Evolutionary conservation across 257 asterid species (phyloP).

Genomic region (Solanum etuberosum): DNA sequence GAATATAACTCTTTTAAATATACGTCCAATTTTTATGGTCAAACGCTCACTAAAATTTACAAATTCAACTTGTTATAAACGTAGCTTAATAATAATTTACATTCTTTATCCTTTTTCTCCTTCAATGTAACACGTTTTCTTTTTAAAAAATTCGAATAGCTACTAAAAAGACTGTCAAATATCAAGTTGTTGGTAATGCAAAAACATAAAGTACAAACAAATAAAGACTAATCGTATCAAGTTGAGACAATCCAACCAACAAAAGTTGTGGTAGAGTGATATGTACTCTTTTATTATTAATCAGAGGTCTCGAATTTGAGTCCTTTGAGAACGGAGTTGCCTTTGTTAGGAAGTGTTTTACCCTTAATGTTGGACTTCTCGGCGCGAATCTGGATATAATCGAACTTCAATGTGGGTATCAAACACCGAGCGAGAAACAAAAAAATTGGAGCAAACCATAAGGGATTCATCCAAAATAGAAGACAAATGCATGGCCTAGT

Average conservation of each 20-base stretch:
- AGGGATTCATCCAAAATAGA: background rate
- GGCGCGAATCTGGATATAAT: too few species aligned
- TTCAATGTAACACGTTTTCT: background rate
- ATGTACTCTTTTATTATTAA: too few species aligned
- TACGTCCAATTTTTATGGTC: background rate
- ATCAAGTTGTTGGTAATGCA: background rate
- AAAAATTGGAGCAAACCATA: background rate
- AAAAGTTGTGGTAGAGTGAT: too few species aligned
- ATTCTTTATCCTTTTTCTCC: background rate
- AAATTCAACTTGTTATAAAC: too few species aligned
- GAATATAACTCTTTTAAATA: too few species aligned
- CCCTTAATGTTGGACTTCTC: too few species aligned
- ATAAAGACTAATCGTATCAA: background rate
- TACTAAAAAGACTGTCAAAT: background rate
- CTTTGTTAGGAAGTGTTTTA: too few species aligned
- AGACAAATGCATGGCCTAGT: background rate
- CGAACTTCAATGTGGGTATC: too few species aligned
- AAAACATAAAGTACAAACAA: background rate
- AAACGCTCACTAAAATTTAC: too few species aligned
- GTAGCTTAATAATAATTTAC: background rate
- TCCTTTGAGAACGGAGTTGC: accelerated
- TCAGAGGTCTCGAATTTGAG: too few species aligned
- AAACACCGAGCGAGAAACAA: too few species aligned
- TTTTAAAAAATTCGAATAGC: background rate
- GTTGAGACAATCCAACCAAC: too few species aligned